Percentiles rank a stretch among this genome's conserved stretches.
phyloP scores from a whole-genome alignment of 495 filamentous ascomycete species.

The Lineolata rhizophorae region DNA sequence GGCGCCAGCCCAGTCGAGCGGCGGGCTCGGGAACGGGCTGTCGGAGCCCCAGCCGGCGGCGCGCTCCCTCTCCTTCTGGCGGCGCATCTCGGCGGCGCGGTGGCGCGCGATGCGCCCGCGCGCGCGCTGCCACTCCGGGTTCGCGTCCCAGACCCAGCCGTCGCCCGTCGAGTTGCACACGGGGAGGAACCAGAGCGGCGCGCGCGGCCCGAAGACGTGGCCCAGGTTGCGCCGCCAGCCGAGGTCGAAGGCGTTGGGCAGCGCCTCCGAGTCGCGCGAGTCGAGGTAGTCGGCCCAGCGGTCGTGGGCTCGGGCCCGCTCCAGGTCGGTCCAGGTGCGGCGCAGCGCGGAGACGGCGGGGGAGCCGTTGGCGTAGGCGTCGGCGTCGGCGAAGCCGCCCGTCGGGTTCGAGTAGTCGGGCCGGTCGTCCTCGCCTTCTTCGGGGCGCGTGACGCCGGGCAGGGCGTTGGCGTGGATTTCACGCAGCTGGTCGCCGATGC shows the following conservation, averaged over 20 bases:
- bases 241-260: slow-evolving; percentile 84
- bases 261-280: slow-evolving; percentile 61
- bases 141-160: slow-evolving; percentile 91
- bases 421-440: slow-evolving; percentile 41
- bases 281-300: slow-evolving; percentile 78
- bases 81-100: slow-evolving; percentile 10
- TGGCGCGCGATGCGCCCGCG: slow-evolving; percentile 13
- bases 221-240: slow-evolving; percentile 59
- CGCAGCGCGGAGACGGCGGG: slow-evolving; percentile 27
- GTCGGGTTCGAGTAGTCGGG: slow-evolving; percentile 9
- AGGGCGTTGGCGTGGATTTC: slow-evolving; percentile 68
- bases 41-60: slow-evolving; percentile 11
- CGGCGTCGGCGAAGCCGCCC: slow-evolving; percentile 4
- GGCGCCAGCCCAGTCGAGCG: neutral
- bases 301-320: slow-evolving; percentile 44
- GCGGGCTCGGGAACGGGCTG: neutral
- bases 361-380: slow-evolving; percentile 7
- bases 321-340: slow-evolving; percentile 40
- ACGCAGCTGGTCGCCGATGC: slow-evolving; percentile 50
- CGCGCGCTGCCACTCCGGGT: slow-evolving; percentile 18
- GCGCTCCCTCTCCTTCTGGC: slow-evolving; percentile 13
- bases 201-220: slow-evolving; percentile 58
- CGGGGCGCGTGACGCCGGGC: slow-evolving; percentile 55
- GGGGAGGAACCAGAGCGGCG: slow-evolving; percentile 57
- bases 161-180: slow-evolving; percentile 68